Percentiles rank a stretch among this genome's conserved stretches.
phyloP scores from a whole-genome alignment of 306 rosid species.

The Fragaria ananassa region DNA sequence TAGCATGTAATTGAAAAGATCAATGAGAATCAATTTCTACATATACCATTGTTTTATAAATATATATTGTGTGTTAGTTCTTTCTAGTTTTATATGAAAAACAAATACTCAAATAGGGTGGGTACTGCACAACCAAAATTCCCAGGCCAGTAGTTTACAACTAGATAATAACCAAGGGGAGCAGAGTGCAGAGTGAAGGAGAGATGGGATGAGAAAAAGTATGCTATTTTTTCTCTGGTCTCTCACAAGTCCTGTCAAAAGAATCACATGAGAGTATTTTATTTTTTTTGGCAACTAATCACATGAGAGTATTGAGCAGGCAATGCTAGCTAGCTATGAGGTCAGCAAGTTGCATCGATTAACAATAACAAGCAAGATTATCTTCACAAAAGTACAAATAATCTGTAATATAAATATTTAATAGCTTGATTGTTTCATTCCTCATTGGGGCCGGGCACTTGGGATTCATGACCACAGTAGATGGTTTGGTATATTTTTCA shows the following conservation, averaged over 20 bases:
- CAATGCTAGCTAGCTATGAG: not conserved
- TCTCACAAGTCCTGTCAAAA: not conserved
- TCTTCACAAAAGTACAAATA: not conserved
- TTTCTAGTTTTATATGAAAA: not conserved
- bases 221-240: not conserved
- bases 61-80: not conserved
- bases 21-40: too few species aligned
- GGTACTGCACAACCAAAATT: not conserved
- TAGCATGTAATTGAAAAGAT: too few species aligned
- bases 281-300: too few species aligned
- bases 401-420: not conserved
- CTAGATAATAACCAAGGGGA: not conserved
- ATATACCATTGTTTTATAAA: not conserved
- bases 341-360: not conserved
- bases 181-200: conserved; percentile 1
- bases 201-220: not conserved
- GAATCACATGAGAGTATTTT: not conserved
- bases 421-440: not conserved
- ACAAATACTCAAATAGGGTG: not conserved
- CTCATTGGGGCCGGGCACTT: not conserved
- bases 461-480: not conserved
- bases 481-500: too few species aligned
- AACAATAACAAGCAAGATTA: not conserved
- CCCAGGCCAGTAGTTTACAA: not conserved
- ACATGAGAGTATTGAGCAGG: not conserved